Evolutionary conservation across 1,284 basidiomycete genomes (phyloP).

Genomic region (Malassezia vespertilionis): DNA sequence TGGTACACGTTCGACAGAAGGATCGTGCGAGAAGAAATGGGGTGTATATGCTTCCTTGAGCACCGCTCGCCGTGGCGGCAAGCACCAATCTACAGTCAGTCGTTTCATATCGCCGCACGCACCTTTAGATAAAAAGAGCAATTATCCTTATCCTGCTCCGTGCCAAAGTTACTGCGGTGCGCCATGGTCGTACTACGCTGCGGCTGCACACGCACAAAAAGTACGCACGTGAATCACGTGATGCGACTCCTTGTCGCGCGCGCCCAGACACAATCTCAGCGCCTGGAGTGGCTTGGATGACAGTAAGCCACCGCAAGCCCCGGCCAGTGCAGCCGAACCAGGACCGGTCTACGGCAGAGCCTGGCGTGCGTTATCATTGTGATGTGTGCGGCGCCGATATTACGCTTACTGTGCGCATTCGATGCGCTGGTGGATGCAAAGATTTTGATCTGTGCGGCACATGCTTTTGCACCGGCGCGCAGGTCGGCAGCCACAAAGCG

Average conservation of each 20-base stretch:
- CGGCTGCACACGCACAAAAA: not conserved
- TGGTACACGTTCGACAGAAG: slow-evolving; percentile 97
- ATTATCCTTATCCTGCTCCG: slow-evolving; percentile 80
- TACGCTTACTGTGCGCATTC: slow-evolving; percentile 42
- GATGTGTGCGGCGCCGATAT: slow-evolving; percentile 46
- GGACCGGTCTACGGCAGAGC: slow-evolving; percentile 36
- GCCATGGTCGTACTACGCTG: not conserved
- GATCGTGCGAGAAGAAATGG: slow-evolving; percentile 92
- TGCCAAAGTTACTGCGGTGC: slow-evolving; percentile 16
- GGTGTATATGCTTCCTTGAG: slow-evolving; percentile 92
- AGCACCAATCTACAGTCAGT: slow-evolving; percentile 65
- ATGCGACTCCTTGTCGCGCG: not conserved
- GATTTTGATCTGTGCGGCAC: slow-evolving; percentile 50
- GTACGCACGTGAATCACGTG: slow-evolving; percentile 7
- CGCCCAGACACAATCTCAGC: too few relatives aligned
- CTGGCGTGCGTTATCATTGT: slow-evolving; percentile 45
- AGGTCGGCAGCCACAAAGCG: slow-evolving; percentile 73
- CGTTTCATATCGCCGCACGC: not conserved
- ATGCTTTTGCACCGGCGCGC: slow-evolving; percentile 85
- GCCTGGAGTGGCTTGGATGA: slow-evolving; percentile 25
- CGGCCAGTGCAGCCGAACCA: slow-evolving; percentile 26
- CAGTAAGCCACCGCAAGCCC: slow-evolving; percentile 45
- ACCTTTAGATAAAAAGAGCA: slow-evolving; percentile 93
- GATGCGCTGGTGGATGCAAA: slow-evolving; percentile 44
- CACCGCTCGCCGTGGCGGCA: slow-evolving; percentile 92